These are phyloP conservation scores for Aureobasidium mangrovei DNA, from an alignment of 2,329 filamentous ascomycete species.

Conservation along the genomic window DNA sequence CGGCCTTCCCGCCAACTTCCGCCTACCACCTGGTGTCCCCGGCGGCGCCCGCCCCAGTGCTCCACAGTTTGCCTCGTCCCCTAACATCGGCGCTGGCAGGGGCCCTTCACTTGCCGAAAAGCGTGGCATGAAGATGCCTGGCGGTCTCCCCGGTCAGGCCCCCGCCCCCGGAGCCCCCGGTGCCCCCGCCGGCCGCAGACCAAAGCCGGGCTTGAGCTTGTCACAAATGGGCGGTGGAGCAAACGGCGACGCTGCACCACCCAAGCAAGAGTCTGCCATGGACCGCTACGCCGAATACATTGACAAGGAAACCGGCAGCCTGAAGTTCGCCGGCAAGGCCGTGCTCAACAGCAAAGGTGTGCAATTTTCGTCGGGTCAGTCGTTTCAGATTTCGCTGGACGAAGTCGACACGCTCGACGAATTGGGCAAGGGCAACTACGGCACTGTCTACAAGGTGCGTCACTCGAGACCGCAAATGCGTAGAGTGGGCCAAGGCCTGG, in stretches of 20 bases:
- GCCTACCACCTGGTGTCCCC: constrained; percentile 30
- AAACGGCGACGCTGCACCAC: constrained; percentile 22
- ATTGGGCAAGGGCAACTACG: constrained; percentile 95
- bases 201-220: constrained; percentile 36
- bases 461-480: constrained; percentile 65
- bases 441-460: constrained; percentile 92
- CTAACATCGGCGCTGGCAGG: constrained; percentile 34
- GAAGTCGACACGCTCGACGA: constrained; percentile 91
- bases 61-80: constrained; percentile 39
- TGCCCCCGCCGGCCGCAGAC: constrained; percentile 24
- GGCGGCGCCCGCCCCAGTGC: constrained; percentile 26
- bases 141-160: constrained; percentile 40
- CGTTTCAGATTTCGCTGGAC: constrained; percentile 89
- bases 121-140: constrained; percentile 56
- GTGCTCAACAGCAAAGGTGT: constrained; percentile 82
- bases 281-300: constrained; percentile 73
- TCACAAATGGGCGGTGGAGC: constrained; percentile 34
- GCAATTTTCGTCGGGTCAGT: constrained; percentile 81
- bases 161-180: constrained; percentile 34
- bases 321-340: constrained; percentile 90
- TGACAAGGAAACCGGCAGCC: constrained; percentile 80
- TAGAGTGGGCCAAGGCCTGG: constrained; percentile 50
- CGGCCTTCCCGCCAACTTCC: constrained; percentile 37
- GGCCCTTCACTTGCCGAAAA: constrained; percentile 57
- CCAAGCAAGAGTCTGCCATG: constrained; percentile 42